Percentiles rank a stretch among this genome's conserved stretches.
phyloP scores from a whole-genome alignment of 163 green algal species.

The Volvox carteri region DNA sequence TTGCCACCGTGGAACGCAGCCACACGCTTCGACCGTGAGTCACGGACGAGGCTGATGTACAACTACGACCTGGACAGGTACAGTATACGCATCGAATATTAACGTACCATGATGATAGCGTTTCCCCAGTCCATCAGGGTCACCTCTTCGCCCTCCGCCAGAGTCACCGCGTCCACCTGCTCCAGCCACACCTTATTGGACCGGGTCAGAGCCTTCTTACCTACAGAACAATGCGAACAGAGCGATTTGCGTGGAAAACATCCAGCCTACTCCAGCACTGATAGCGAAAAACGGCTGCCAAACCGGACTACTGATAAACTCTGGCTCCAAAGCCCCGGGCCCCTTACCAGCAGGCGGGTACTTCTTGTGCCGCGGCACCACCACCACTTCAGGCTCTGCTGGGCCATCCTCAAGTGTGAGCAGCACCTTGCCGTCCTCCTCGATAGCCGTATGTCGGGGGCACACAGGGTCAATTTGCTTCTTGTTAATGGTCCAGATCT shows the following conservation, averaged over 20 bases:
- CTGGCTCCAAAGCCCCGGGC: constrained; percentile 68
- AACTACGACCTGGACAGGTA: no score
- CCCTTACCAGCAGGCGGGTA: constrained; percentile 80
- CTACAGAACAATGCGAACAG: background rate
- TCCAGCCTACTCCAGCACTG: no score
- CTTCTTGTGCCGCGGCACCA: constrained; percentile 93
- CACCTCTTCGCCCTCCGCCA: constrained; percentile 93
- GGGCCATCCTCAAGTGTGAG: constrained; percentile 86
- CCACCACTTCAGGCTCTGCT: constrained; percentile 70
- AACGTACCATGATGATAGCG: constrained; percentile 78
- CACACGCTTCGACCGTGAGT: no score
- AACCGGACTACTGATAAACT: background rate
- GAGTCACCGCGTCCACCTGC: constrained; percentile 82
- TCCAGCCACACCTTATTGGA: constrained; percentile 77
- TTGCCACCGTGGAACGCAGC: no score
- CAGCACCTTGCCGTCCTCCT: constrained; percentile 72
- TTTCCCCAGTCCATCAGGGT: constrained; percentile 99
- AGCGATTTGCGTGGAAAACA: background rate
- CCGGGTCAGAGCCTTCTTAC: constrained; percentile 53
- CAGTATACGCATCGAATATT: background rate
- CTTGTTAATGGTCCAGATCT: constrained; percentile 99
- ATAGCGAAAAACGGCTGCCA: no score
- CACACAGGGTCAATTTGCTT: constrained; percentile 96
- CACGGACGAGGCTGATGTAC: no score
- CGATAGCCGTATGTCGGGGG: constrained; percentile 93